Base-by-base conservation (phyloP, 306 rosid genomes). In the Vigna angularis region DNA sequence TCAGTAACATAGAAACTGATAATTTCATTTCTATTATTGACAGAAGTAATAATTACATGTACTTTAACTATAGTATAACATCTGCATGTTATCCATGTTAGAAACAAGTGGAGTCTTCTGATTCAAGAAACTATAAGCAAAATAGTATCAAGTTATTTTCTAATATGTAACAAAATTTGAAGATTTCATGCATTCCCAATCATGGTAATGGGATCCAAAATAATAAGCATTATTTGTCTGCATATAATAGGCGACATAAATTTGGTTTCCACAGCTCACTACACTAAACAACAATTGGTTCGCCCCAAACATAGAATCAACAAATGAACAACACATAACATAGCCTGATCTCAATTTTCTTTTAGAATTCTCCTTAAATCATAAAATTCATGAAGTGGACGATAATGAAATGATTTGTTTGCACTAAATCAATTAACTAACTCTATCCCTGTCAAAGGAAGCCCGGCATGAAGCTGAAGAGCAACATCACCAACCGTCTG, bases 401-500 rank as follows among this genome's bases (percentile, higher is more conserved):
- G 15, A 55, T 30, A 12, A 9, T 66, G 61, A 12, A n/a, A 65
- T 18, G 57, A 78, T 52, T 50, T 8, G 49, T 42, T 22, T 42
- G 71, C 74, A 24, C 49, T 32, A 28, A 66, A 48, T 92, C 85
- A 94, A 48, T 90, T 92, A 76, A 85, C 97, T 51, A 90, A 62
- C 78, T 94, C 97, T 22, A 94, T 79, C 18, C 90, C 97, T 34
- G 91, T 83, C 82, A 90, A 77, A 79, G 96, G 90, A 73, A 59
- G 81, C 48, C 90, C 92, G 2, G 82, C 85, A 66, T 92, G 94
- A 73, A 94, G 85, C 83, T 94, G 93, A 75, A 94, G 88, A 81
- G 85, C 88, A 11, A 81, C 92, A 82, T 90, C 98, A 48, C 97
- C 97, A 28, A 92, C 96, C 64, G 79, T 85, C 98, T 92, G 84